Percentiles rank a stretch among this genome's conserved stretches.
Evolutionary conservation across 805 yeast species (phyloP).

Genomic region (Ogataea haglerorum): DNA sequence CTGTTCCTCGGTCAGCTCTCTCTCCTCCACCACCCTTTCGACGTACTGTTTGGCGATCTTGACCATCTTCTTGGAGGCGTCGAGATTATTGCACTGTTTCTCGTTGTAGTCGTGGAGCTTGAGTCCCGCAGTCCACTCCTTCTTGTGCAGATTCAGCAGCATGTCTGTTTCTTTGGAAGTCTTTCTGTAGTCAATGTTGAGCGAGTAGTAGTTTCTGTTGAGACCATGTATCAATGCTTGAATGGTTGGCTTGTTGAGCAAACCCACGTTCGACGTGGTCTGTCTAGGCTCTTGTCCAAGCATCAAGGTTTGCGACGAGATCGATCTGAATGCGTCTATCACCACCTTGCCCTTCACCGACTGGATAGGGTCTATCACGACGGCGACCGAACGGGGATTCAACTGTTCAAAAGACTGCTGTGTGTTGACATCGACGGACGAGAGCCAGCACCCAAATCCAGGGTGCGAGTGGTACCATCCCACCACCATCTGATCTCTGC

Average conservation of each 20-base stretch:
- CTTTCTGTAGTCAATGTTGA: constrained; percentile 91
- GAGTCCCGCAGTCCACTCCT: constrained; percentile 93
- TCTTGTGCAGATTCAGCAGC: constrained; percentile 91
- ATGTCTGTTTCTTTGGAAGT: constrained; percentile 89
- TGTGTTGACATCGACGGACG: constrained; percentile 95
- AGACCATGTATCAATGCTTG: constrained; percentile 96
- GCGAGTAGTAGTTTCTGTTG: constrained; percentile 93
- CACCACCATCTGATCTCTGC: constrained; percentile 98
- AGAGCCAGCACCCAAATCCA: constrained; percentile 99
- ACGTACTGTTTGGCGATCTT: constrained; percentile 88
- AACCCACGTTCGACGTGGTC: constrained; percentile 93
- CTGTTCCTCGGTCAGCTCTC: constrained; percentile 81
- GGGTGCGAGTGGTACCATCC: constrained; percentile 99
- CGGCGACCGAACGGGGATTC: constrained; percentile 95
- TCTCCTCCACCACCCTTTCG: constrained; percentile 87
- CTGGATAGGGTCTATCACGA: constrained; percentile 97
- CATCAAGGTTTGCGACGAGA: constrained; percentile 83
- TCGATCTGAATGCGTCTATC: constrained; percentile 95
- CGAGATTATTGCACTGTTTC: constrained; percentile 72
- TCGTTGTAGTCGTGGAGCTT: constrained; percentile 71
- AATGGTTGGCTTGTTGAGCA: constrained; percentile 91
- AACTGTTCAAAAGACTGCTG: constrained; percentile 97
- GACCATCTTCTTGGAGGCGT: constrained; percentile 74
- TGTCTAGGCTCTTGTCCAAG: constrained; percentile 98
- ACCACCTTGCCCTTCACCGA: constrained; percentile 98